phyloP scores from a whole-genome alignment of 345 rosid genomes.

The Brassica carinata region DNA sequence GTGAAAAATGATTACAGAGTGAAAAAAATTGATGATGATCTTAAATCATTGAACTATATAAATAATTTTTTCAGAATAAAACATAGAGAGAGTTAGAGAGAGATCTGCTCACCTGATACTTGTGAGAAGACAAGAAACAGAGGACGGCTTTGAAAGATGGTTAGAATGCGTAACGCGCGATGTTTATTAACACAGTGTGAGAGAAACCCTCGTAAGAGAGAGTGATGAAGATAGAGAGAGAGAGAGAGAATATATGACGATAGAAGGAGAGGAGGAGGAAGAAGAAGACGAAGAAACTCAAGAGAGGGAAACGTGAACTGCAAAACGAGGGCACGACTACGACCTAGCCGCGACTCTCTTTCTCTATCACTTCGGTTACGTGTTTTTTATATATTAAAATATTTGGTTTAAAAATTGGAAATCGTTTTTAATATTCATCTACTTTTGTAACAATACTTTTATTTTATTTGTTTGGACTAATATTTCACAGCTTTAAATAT shows the following conservation, averaged over 20 bases:
- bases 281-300: conserved; percentile 20
- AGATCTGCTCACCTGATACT: conserved; percentile 29
- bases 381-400: neutral
- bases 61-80: neutral
- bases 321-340: conserved; percentile 35
- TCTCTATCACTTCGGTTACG: conserved; percentile 2
- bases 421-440: neutral
- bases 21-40: conserved; percentile 8
- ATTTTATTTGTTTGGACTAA: neutral
- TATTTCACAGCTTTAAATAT: neutral
- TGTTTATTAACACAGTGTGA: conserved; percentile 11
- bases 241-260: neutral
- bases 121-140: conserved; percentile 34
- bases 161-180: conserved; percentile 10
- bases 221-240: neutral
- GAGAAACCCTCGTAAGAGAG: conserved; percentile 24
- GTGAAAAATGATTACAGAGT: neutral
- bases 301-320: conserved; percentile 40
- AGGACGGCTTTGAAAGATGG: conserved; percentile 22
- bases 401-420: neutral
- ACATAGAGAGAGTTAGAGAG: conserved; percentile 1
- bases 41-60: neutral
- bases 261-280: neutral
- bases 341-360: conserved; percentile 36
- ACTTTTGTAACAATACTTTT: neutral